Evolutionary conservation across 2,329 filamentous ascomycete genomes (phyloP), one percentile per base, ranked within the genome.

Genomic region (Colletotrichum zoysiae): DNA sequence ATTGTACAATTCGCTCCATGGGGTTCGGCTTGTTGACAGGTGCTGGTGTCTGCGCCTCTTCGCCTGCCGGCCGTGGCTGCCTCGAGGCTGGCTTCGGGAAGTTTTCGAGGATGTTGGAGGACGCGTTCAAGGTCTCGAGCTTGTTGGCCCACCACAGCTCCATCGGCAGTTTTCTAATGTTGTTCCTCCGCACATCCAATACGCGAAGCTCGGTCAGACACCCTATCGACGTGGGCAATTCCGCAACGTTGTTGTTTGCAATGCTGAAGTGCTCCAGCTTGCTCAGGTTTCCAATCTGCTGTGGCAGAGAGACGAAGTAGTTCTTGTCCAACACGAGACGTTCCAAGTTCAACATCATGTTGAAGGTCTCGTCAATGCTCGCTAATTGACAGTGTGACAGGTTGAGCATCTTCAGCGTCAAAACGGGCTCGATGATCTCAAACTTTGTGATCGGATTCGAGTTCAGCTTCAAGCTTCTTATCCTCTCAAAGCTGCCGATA

Each of bases 141-240:
- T 92, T 95, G 76, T 92, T 92, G 63, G 95, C 95, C 86, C 94
- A 95, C 96, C 96, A 99, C n/a, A 99, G 88, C 78, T 99, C 96
- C 78, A 93, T 90, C 2, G 96, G 96, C 42, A 99, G 85, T 77
- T 92, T 92, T 75, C 92, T 92, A 70, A 99, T 88, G 78, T 98
- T 99, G 84, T 98, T 99, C 78, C 96, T 94, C 74, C 95, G 90
- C 23, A 98, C 88, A 79, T 99, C 95, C 51, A 99, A 86, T 74
- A 95, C 92, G 65, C 91, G 92, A 73, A 99, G 86, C 80, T 98
- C 95, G 0, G 87, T 89, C 33, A 99, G 86, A 74, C 93, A 95
- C 6, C 96, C 96, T 75, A 99, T 94, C 76, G 97, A 95, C 0
- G 93, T 82, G 5, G 96, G 96, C 40, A 99, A 84, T 75, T 93